phyloP scores from a whole-genome alignment of 23 red algal species.

The Gracilaria gracilis region DNA sequence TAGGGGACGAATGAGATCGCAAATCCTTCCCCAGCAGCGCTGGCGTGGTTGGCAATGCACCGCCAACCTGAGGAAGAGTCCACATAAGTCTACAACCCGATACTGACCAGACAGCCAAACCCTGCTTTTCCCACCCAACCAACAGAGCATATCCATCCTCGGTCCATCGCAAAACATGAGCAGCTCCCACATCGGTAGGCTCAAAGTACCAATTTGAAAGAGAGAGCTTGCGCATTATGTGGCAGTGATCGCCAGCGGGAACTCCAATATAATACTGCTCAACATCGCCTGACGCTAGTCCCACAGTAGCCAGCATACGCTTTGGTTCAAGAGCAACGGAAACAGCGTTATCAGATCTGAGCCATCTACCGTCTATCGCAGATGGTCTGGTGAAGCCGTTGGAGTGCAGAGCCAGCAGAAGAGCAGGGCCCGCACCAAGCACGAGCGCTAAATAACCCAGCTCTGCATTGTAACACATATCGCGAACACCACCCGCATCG shows the following conservation, averaged over 20 bases:
- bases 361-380: conserved; percentile 69
- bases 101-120: conserved; percentile 90
- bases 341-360: conserved; percentile 53
- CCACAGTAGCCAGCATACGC: conserved; percentile 82
- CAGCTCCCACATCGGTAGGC: conserved; percentile 71
- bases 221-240: conserved; percentile 65
- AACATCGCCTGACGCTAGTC: conserved; percentile 72
- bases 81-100: conserved; percentile 91
- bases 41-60: conserved; percentile 49
- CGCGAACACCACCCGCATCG: conserved; percentile 43
- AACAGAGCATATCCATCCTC: conserved; percentile 84
- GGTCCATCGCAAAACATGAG: conserved; percentile 77
- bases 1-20: conserved; percentile 28
- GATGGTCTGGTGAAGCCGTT: conserved; percentile 56
- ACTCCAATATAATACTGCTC: conserved; percentile 87
- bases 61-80: conserved; percentile 82
- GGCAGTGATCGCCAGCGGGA: conserved; percentile 74
- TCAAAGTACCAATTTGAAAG: conserved; percentile 90
- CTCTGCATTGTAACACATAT: conserved; percentile 55
- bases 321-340: conserved; percentile 77
- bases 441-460: conserved; percentile 64
- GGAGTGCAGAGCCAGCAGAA: conserved; percentile 56
- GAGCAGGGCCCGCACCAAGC: conserved; percentile 53
- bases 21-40: conserved; percentile 27
- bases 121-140: conserved; percentile 85